A percentile compares a stretch with the other conserved stretches of the same genome.
phyloP scores from a whole-genome alignment of 305 asterid species.

The Fraxinus ornus region DNA sequence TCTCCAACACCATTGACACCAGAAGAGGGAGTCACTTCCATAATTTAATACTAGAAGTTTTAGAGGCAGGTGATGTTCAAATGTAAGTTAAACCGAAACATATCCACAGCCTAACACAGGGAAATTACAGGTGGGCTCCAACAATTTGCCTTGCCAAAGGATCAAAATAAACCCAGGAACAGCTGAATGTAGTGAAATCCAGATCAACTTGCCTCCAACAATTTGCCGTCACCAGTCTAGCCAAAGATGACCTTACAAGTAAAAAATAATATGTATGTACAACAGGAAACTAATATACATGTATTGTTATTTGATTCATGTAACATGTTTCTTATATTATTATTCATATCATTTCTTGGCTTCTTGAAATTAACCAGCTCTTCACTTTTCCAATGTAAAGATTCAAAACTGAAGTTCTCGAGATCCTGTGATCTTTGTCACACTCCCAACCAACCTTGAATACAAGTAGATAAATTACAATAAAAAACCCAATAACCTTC shows the following conservation, averaged over 20 bases:
- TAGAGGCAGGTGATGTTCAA: constrained; percentile 33
- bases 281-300: not conserved
- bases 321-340: not conserved
- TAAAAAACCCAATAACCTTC: not conserved
- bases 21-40: constrained; percentile 78
- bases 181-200: not conserved
- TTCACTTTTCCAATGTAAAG: not conserved
- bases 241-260: not conserved
- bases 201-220: not conserved
- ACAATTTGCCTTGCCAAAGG: not conserved
- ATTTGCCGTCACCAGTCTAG: not conserved
- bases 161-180: not conserved
- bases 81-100: constrained; percentile 19
- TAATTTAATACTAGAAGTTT: constrained; percentile 33
- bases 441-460: constrained; percentile 17
- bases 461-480: constrained; percentile 1
- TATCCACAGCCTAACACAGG: constrained; percentile 23
- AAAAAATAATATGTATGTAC: not conserved
- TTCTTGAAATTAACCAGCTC: not conserved
- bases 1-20: constrained; percentile 45
- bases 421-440: constrained; percentile 8
- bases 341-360: not conserved
- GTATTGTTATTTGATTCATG: not conserved
- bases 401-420: not conserved
- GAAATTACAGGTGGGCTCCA: constrained; percentile 12